Percentiles rank a stretch among this genome's conserved stretches.
Conservation (phyloP, 2,329 filamentous ascomycete genomes). For the Metarhizium humberi region DNA sequence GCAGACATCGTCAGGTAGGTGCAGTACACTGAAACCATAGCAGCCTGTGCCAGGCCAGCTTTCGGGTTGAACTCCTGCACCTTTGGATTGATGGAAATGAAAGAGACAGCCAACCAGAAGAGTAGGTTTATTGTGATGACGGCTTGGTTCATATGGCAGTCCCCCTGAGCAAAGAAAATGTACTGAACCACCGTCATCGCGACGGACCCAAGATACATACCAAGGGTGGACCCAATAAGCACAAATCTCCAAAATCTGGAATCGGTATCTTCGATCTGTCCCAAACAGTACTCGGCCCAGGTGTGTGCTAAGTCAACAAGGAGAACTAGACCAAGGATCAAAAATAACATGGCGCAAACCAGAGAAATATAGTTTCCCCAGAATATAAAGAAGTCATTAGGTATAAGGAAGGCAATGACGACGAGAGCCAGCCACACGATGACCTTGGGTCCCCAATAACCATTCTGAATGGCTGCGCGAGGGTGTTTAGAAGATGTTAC, state of each 20-base stretch:
- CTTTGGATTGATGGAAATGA: conserved; percentile 78
- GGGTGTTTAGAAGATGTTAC: conserved; percentile 81
- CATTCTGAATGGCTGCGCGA: conserved; percentile 85
- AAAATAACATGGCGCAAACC: conserved; percentile 81
- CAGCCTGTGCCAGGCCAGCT: conserved; percentile 90
- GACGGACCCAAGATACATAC: conserved; percentile 86
- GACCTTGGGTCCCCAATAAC: conserved; percentile 97
- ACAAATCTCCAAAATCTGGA: conserved; percentile 76
- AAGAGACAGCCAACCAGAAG: conserved; percentile 69
- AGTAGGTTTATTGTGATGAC: conserved; percentile 92
- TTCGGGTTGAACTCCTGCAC: conserved; percentile 90
- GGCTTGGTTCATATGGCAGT: conserved; percentile 92
- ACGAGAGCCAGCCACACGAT: conserved; percentile 81
- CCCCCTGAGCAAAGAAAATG: conserved; percentile 76
- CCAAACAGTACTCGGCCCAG: conserved; percentile 93
- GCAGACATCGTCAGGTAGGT: conserved; percentile 98
- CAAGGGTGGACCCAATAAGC: conserved; percentile 82
- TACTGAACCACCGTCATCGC: conserved; percentile 97
- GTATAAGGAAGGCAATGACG: conserved; percentile 89
- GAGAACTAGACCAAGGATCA: conserved; percentile 84
- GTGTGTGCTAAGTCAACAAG: conserved; percentile 92
- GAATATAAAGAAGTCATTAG: conserved; percentile 86
- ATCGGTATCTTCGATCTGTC: conserved; percentile 84
- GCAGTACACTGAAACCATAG: conserved; percentile 96
- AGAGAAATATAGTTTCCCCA: conserved; percentile 95